Conservation (phyloP, 2,329 filamentous ascomycete genomes). For the Epichloe bromicola region DNA sequence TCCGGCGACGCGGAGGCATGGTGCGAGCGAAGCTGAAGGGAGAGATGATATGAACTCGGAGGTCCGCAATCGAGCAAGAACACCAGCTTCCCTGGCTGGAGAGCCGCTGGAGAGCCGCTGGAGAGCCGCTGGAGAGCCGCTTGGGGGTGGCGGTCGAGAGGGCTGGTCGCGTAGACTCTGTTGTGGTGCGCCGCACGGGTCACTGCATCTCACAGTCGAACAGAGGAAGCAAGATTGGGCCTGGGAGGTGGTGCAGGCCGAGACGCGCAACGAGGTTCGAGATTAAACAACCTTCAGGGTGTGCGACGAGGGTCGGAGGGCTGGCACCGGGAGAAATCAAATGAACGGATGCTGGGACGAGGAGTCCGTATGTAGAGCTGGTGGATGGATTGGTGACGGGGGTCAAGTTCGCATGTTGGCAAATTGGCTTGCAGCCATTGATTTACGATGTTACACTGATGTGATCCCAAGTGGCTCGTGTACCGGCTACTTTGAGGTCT, state of each 20-base stretch:
- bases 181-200: conserved; percentile 10
- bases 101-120: background rate
- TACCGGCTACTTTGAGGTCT: background rate
- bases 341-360: background rate
- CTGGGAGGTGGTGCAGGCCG: background rate
- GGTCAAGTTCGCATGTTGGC: too few species aligned
- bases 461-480: background rate
- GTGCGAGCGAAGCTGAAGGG: conserved; percentile 11
- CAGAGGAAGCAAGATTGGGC: background rate
- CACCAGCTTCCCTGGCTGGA: background rate
- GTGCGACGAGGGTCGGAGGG: conserved; percentile 1
- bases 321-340: background rate
- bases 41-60: conserved; percentile 5
- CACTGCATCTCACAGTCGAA: conserved; percentile 12
- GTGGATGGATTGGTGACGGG: background rate
- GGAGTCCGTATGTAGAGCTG: background rate
- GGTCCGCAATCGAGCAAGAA: background rate
- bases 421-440: too few species aligned
- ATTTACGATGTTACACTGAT: background rate
- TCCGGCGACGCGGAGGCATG: conserved; percentile 26
- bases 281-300: background rate
- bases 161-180: conserved; percentile 8
- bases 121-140: conserved; percentile 1
- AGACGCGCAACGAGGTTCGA: conserved; percentile 2
- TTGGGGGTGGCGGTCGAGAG: conserved; percentile 3